Conservation (phyloP, 2,329 filamentous ascomycete genomes). For the Monosporascus sp. region DNA sequence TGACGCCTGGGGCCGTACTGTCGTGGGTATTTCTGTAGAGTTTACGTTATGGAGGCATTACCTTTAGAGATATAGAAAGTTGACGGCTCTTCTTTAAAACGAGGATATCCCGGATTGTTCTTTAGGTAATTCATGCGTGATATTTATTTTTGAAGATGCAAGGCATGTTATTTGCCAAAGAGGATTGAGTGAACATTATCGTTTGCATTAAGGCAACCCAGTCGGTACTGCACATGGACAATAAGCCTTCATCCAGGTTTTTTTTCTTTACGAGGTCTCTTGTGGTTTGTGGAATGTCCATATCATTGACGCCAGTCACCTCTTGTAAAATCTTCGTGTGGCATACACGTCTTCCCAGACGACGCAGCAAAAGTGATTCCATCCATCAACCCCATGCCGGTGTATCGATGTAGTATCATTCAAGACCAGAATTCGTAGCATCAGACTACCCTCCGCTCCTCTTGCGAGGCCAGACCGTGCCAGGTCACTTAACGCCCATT, state of each 20-base stretch:
- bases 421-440: slow-evolving; percentile 26
- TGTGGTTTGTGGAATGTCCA: slow-evolving; percentile 42
- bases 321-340: slow-evolving; percentile 42
- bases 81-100: no score
- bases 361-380: slow-evolving; percentile 42
- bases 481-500: slow-evolving; percentile 32
- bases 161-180: no score
- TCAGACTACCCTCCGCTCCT: slow-evolving; percentile 14
- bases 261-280: not conserved
- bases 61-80: no score
- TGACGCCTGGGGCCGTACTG: no score
- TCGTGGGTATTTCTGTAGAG: no score
- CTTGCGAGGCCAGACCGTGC: slow-evolving; percentile 17
- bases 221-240: not conserved
- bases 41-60: no score
- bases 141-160: no score
- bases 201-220: no score
- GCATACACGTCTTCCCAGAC: slow-evolving; percentile 60
- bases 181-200: no score
- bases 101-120: no score
- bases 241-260: not conserved
- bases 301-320: slow-evolving; percentile 62
- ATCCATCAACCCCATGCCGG: slow-evolving; percentile 55
- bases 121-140: no score
- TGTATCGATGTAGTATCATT: slow-evolving; percentile 37